Evolutionary conservation across 2,329 filamentous ascomycete genomes (phyloP).

Genomic region (Ceratocystis cubensis): DNA sequence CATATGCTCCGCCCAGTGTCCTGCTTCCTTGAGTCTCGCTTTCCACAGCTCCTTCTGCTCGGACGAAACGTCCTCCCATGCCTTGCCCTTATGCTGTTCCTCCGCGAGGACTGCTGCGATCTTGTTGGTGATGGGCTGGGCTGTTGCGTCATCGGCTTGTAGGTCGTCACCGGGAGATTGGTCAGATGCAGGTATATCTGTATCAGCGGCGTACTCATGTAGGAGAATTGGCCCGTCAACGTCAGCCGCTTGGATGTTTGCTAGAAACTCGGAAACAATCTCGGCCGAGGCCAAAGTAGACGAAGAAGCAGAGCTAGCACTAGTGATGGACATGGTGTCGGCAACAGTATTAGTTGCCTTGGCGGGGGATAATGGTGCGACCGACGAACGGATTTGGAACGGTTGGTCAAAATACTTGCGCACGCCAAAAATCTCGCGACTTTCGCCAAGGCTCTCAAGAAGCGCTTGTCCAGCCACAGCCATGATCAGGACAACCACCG

Average conservation of each 20-base stretch:
- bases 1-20: slow-evolving; percentile 68
- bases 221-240: slow-evolving; percentile 15
- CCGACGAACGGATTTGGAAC: slow-evolving; percentile 14
- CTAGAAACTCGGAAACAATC: slow-evolving; percentile 13
- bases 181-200: not conserved
- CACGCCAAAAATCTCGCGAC: slow-evolving; percentile 38
- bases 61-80: slow-evolving; percentile 58
- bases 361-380: slow-evolving; percentile 15
- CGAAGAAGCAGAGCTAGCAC: not conserved
- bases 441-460: slow-evolving; percentile 49
- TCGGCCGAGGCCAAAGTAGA: slow-evolving; percentile 8
- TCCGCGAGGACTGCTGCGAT: slow-evolving; percentile 33
- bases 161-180: not conserved
- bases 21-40: slow-evolving; percentile 51
- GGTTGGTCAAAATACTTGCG: slow-evolving; percentile 19
- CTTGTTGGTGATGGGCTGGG: not conserved
- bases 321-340: not conserved
- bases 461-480: slow-evolving; percentile 51
- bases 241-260: slow-evolving; percentile 12
- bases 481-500: slow-evolving; percentile 43
- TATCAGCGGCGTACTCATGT: not conserved
- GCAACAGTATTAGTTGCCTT: slow-evolving; percentile 7
- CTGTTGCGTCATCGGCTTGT: not conserved
- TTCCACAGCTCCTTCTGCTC: slow-evolving; percentile 58
- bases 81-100: slow-evolving; percentile 41